These are phyloP conservation scores for Phtheirospermum japonicum DNA, from an alignment of 257 asterid species.

Conservation along the genomic window DNA sequence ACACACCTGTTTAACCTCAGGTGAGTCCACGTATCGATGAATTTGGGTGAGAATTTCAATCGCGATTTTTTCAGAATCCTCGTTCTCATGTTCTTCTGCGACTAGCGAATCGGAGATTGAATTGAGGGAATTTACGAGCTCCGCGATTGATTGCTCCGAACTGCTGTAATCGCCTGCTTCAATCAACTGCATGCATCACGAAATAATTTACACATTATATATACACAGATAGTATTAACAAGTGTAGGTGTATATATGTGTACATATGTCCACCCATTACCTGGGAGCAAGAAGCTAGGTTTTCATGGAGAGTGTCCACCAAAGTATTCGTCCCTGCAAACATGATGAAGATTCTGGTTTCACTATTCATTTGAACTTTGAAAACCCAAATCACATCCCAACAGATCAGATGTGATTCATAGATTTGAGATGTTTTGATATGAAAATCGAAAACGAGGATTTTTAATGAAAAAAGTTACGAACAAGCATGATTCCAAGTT, in stretches of 20 bases:
- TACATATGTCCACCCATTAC: conserved; percentile 24
- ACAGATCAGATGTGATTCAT: too few species aligned
- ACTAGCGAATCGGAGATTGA: conserved; percentile 40
- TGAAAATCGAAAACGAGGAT: too few species aligned
- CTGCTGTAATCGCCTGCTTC: conserved; percentile 46
- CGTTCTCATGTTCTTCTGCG: conserved; percentile 28
- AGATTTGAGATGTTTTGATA: too few species aligned
- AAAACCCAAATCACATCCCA: too few species aligned
- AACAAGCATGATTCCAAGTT: too few species aligned
- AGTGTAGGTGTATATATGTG: background rate
- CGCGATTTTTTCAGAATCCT: conserved; percentile 33
- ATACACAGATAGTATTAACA: background rate
- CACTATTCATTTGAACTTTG: too few species aligned
- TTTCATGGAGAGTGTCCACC: conserved; percentile 37
- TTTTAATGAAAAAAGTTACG: too few species aligned
- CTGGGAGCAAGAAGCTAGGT: conserved; percentile 50
- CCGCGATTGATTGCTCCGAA: conserved; percentile 41
- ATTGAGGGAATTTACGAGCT: conserved; percentile 50
- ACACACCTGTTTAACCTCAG: conserved; percentile 54
- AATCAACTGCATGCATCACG: conserved; percentile 39
- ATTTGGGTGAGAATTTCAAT: conserved; percentile 50
- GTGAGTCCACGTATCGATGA: conserved; percentile 38
- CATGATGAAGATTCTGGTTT: conserved; percentile 26
- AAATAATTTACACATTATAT: background rate
- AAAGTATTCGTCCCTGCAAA: conserved; percentile 11